Base-by-base conservation (phyloP, 2,329 filamentous ascomycete genomes). In the Colletotrichum sp. region DNA sequence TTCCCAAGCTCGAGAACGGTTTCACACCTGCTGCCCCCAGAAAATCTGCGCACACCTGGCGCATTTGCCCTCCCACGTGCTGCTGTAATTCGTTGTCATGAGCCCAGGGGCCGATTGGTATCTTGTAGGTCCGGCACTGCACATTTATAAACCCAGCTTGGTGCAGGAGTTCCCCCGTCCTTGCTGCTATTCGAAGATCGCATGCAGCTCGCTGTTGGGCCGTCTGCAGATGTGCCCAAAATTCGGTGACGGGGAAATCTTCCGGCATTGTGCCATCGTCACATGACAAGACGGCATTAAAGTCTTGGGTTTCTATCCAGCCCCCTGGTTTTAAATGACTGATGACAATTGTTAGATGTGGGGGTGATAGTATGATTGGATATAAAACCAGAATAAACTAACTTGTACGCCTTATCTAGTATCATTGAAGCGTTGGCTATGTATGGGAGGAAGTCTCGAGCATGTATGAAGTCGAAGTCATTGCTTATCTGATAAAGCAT, bases 261-360 rank as follows among this genome's bases (percentile, higher is more conserved):
- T n/a, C 28, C 12, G 58, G 18, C 58, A 62, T 75, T 8, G 79
- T 82, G 32, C 80, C 77, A 64, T 85, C 84, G 48, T 86, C 84
- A 62, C 80, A 81, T 58, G 83, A 81, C 8, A 84, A 80, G 43
- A 82, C 79, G 52, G 84, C 84, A 36, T 86, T 84, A 18, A 86
- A 83, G 26, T 88, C 87, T 76, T 88, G 87, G 1, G 88, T 79
- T 69, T 88, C 87, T n/a, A 88, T 77, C 84, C 84, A 88, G 1
- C 84, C 87, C 15, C 87, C 87, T 0, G 88, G 86, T 24, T 81
- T 84, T 64, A 87, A 77, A 24, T 71, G 61, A 18, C 68, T 66
- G 26, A 1, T 84, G 80, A 16, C n/a, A 13, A 16, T 21, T 52
- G 58, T 61, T 32, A 61, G 58, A 13, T n/a, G 30, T 6, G 18